phyloP scores from a whole-genome alignment of 208 protist species.

The Trypanosoma caninum region DNA sequence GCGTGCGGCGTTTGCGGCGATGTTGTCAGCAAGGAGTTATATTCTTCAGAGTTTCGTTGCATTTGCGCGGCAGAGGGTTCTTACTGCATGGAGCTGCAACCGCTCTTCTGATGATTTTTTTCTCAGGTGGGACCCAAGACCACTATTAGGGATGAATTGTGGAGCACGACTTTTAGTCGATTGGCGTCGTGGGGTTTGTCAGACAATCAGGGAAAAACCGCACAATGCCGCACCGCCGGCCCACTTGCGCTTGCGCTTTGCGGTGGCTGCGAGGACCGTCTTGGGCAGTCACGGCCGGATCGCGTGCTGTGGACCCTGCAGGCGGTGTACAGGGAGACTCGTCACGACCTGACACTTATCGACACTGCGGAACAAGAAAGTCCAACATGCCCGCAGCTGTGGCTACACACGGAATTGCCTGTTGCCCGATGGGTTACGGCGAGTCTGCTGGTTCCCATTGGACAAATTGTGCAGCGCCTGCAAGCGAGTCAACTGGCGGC shows the following conservation, averaged over 20 bases:
- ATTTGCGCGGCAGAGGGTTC: constrained; percentile 42
- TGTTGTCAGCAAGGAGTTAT: constrained; percentile 57
- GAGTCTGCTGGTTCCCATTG: constrained; percentile 71
- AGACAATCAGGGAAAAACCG: too few species aligned
- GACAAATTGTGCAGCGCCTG: constrained; percentile 57
- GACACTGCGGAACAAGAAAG: not conserved
- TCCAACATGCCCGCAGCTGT: constrained; percentile 24
- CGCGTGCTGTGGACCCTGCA: constrained; percentile 15
- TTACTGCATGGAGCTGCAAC: constrained; percentile 21
- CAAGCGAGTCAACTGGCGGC: constrained; percentile 50
- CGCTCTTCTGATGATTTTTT: constrained; percentile 8
- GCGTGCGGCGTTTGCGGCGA: constrained; percentile 32
- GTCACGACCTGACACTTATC: constrained; percentile 15
- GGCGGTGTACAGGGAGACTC: constrained; percentile 6
- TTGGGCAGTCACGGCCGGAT: not conserved
- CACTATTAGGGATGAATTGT: not conserved
- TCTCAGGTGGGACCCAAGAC: too few species aligned
- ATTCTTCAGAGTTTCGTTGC: constrained; percentile 55
- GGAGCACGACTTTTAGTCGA: not conserved
- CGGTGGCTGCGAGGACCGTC: not conserved
- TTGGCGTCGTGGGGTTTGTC: constrained; percentile 2
- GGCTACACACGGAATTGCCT: constrained; percentile 65
- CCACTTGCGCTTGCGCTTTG: constrained; percentile 15
- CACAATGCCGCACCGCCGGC: not conserved
- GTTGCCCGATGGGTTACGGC: constrained; percentile 75